Evolutionary conservation across 306 rosid genomes (phyloP), one percentile per base, ranked within the genome.

Genomic region (Malus fusca): DNA sequence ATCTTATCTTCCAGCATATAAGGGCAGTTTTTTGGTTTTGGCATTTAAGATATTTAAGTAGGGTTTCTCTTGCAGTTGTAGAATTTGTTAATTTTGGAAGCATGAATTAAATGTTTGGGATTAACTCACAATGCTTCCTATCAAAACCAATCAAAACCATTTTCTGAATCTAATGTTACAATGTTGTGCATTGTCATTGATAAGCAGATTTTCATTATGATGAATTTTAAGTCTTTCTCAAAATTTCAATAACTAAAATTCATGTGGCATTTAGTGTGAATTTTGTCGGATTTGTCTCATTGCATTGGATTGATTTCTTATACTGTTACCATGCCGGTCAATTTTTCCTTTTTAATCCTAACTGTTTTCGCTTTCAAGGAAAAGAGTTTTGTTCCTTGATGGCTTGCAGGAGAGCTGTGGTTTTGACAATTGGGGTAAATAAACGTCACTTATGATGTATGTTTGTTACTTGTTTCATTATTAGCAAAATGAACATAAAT

Each of bases 61-160:
- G 25, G 9, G 26, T 76, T 64, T 65, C 61, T 56, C 23, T 73
- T 74, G 5, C 4, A 71, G 59, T 56, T 80, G 28, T 77, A 79
- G 85, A 72, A 71, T 55, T 66, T 76, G 22, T 4, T 77, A 28
- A 75, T 19, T 26, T 71, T 79, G 75, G 83, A 80, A 82, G 55
- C 66, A 55, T 76, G 79, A 75, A 79, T 81, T 84, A 78, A 83
- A 75, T 69, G 65, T 65, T 15, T 62, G 80, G 52, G 21, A 18
- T 59, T 43, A 23, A 60, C 25, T 11, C 25, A 25, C 65, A 55
- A 18, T 21, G 61, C 8, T 55, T 55, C 61, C 61, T 18, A 21
- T 55, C 61, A 21, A 55, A 55, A 55, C 56, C 19, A 33, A 31
- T 4, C 35, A 31, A 55, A 31, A 31, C 35, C 35, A 31, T 55